phyloP scores from a whole-genome alignment of 129 eudicot genomes.

The Mikania micrantha region DNA sequence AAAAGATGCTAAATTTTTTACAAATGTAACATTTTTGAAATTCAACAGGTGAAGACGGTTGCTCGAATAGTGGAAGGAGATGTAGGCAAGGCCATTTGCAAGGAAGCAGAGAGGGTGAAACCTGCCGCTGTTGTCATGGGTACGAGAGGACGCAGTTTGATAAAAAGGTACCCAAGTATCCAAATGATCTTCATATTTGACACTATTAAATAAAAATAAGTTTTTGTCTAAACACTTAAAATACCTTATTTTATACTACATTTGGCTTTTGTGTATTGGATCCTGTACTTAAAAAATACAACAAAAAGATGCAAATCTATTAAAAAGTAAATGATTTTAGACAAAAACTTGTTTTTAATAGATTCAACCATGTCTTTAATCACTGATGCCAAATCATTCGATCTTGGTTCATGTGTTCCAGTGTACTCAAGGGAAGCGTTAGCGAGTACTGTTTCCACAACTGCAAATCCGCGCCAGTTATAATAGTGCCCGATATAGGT shows the following conservation, averaged over 20 bases:
- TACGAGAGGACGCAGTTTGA: constrained; percentile 84
- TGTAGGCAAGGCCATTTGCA: constrained; percentile 82
- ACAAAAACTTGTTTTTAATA: no score
- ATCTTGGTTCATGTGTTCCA: constrained; percentile 13
- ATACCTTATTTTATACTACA: no score
- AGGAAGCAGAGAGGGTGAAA: constrained; percentile 79
- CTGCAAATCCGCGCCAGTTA: constrained; percentile 77
- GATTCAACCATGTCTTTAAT: background rate
- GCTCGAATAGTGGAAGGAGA: constrained; percentile 96
- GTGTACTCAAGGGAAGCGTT: constrained; percentile 88
- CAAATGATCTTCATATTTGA: no score
- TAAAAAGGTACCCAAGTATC: constrained; percentile 48
- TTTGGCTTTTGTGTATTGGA: no score
- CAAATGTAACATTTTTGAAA: background rate
- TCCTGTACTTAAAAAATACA: no score
- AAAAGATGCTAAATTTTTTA: background rate
- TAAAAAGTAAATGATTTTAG: no score
- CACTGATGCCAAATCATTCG: background rate
- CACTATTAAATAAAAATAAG: no score
- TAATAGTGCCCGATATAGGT: constrained; percentile 96
- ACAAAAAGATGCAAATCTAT: no score
- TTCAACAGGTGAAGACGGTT: constrained; percentile 51
- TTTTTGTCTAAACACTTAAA: no score
- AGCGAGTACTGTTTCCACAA: constrained; percentile 84
- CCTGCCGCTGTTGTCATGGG: constrained; percentile 93